Percentiles rank a stretch among this genome's conserved stretches.
These are phyloP conservation scores for Quercus aquifolioides DNA, from an alignment of 306 rosid genomes.

Conservation along the genomic window DNA sequence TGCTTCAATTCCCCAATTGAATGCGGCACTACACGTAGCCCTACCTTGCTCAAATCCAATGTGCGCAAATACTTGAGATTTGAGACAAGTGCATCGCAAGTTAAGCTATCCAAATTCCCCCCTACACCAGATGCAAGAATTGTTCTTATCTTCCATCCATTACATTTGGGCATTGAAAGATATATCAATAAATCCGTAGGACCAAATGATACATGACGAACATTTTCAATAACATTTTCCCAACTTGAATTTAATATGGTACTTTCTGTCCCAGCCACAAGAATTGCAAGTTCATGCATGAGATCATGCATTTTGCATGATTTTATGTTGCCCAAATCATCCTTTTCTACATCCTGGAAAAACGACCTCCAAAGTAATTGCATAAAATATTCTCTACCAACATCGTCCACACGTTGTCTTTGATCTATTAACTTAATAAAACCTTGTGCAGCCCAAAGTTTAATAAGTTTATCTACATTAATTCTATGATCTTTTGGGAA, in stretches of 20 bases:
- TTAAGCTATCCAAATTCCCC: not conserved
- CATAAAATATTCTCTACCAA: conserved; percentile 20
- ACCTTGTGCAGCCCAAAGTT: conserved; percentile 14
- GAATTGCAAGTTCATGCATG: conserved; percentile 20
- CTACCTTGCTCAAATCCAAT: conserved; percentile 22
- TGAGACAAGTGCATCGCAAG: not conserved
- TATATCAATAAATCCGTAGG: not conserved
- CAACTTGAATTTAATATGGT: conserved; percentile 1
- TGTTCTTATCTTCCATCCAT: conserved; percentile 7
- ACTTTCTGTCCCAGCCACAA: conserved; percentile 2
- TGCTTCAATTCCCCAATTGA: conserved; percentile 2
- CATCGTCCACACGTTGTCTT: conserved; percentile 9
- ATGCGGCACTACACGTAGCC: not conserved
- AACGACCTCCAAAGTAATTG: conserved; percentile 23
- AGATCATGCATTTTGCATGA: conserved; percentile 27
- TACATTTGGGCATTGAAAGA: not conserved
- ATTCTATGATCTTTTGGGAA: conserved; percentile 18
- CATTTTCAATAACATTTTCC: not conserved
- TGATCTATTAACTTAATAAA: conserved; percentile 6
- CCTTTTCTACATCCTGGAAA: conserved; percentile 7
- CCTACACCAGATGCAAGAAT: not conserved
- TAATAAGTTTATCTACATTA: not conserved
- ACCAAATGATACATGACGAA: conserved; percentile 10
- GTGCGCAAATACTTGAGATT: not conserved
- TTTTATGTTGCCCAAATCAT: conserved; percentile 17